These are phyloP conservation scores for Solanum verrucosum DNA, from an alignment of 257 asterid genomes.

Conservation along the genomic window DNA sequence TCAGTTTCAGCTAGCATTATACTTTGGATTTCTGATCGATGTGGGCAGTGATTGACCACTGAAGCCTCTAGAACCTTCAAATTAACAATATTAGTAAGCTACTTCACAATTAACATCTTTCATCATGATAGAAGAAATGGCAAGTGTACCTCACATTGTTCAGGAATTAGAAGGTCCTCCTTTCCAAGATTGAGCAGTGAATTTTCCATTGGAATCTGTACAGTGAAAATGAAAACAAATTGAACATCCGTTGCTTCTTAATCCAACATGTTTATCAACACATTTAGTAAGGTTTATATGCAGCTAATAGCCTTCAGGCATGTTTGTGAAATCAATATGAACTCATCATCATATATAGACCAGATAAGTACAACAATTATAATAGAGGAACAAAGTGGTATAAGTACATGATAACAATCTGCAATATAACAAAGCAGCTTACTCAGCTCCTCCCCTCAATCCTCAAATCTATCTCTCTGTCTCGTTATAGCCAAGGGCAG, in stretches of 20 bases:
- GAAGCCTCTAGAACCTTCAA: conserved; percentile 65
- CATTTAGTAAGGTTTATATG: background rate
- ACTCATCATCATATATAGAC: background rate
- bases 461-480: background rate
- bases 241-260: background rate
- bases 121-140: background rate
- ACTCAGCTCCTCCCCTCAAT: background rate
- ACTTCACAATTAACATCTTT: background rate
- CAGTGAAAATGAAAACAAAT: background rate
- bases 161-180: conserved; percentile 80
- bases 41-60: conserved; percentile 68
- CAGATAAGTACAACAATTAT: background rate
- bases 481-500: background rate
- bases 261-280: background rate
- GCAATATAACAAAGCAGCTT: background rate
- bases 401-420: background rate
- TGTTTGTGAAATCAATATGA: background rate
- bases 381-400: background rate
- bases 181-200: conserved; percentile 63
- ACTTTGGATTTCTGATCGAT: conserved; percentile 82
- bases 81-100: conserved; percentile 10
- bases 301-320: background rate
- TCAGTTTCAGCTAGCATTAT: conserved; percentile 55
- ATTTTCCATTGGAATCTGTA: conserved; percentile 53
- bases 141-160: conserved; percentile 45